A percentile compares a stretch with the other conserved stretches of the same genome.
Evolutionary conservation across 179 eudicot genomes (phyloP).

Genomic region (Actinidia arguta): DNA sequence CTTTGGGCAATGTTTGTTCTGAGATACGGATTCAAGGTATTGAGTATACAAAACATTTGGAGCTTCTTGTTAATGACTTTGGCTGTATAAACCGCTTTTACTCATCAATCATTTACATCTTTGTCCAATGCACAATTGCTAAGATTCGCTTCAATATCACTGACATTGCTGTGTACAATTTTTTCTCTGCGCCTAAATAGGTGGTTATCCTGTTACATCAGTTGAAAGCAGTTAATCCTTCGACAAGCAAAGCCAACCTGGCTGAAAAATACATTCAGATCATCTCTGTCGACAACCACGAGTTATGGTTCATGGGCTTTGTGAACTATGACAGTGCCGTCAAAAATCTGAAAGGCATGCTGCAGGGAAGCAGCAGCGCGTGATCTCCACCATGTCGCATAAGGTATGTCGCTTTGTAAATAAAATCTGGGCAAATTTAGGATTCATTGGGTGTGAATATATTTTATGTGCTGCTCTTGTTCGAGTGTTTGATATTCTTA

Average conservation of each 20-base stretch:
- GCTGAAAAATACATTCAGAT: slow-evolving; percentile 92
- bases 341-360: slow-evolving; percentile 62
- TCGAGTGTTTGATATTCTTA: background rate
- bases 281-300: slow-evolving; percentile 88
- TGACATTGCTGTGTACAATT: slow-evolving; percentile 13
- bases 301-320: slow-evolving; percentile 97
- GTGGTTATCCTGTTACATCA: slow-evolving; percentile 83
- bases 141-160: background rate
- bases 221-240: slow-evolving; percentile 86
- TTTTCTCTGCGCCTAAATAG: slow-evolving; percentile 33
- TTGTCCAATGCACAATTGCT: background rate
- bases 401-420: background rate
- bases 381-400: slow-evolving; percentile 15
- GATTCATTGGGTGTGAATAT: background rate
- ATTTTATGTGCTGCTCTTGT: background rate
- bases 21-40: too few relatives aligned
- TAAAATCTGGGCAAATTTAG: background rate
- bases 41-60: background rate
- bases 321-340: slow-evolving; percentile 87
- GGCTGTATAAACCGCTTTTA: background rate
- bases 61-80: background rate
- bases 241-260: slow-evolving; percentile 77
- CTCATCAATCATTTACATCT: too few relatives aligned
- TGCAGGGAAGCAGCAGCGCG: slow-evolving; percentile 41
- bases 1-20: background rate